A percentile compares a stretch with the other conserved stretches of the same genome.
These are phyloP conservation scores for Dianthus caryophyllus DNA, from an alignment of 148 eudicot genomes.

Conservation along the genomic window DNA sequence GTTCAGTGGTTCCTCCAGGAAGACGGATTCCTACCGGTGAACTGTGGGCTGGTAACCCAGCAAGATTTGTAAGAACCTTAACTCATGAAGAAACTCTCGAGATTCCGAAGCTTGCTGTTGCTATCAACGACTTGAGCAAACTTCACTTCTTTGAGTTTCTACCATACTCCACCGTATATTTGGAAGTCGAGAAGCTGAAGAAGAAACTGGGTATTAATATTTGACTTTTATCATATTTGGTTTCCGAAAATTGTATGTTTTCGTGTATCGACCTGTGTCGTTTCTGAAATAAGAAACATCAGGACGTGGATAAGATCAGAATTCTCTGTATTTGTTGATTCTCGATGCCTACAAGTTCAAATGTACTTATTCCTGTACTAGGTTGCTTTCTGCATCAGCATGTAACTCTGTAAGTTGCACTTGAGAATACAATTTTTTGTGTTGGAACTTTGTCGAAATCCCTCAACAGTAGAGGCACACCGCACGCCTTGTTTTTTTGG, in stretches of 20 bases:
- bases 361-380: too few relatives aligned
- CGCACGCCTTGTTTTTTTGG: too few relatives aligned
- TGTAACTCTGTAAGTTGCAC: too few relatives aligned
- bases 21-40: conserved; percentile 95
- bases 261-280: conserved; percentile 18
- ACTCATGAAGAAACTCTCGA: conserved; percentile 89
- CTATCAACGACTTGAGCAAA: conserved; percentile 81
- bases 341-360: too few relatives aligned
- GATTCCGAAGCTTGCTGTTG: conserved; percentile 94
- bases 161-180: conserved; percentile 86
- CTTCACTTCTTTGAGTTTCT: conserved; percentile 73
- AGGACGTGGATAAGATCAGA: conserved; percentile 24
- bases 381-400: too few relatives aligned
- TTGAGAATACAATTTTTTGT: too few relatives aligned
- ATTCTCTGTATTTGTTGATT: too few relatives aligned
- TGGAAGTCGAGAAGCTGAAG: conserved; percentile 97
- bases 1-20: conserved; percentile 94
- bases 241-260: conserved; percentile 17
- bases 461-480: too few relatives aligned
- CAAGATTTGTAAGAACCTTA: conserved; percentile 86
- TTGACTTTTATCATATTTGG: conserved; percentile 32
- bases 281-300: conserved; percentile 33
- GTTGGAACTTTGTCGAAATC: too few relatives aligned
- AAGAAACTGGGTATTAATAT: conserved; percentile 60
- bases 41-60: conserved; percentile 99